Evolutionary conservation across 2,329 filamentous ascomycete species (phyloP).

Genomic region (Ceratocystis lukuohia): DNA sequence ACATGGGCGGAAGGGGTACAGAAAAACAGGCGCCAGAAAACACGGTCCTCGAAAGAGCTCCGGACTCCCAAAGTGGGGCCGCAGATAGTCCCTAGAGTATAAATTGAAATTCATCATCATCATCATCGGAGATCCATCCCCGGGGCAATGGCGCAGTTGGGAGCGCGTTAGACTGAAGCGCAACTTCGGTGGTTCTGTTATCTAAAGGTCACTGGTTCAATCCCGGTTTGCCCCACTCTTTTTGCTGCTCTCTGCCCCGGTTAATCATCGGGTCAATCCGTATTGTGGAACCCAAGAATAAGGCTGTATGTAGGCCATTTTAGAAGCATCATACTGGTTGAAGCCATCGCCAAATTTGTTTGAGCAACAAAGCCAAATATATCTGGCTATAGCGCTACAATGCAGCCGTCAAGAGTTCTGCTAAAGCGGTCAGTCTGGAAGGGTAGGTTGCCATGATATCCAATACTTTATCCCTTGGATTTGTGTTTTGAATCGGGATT

Average conservation of each 20-base stretch:
- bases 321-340: background rate
- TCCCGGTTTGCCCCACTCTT: constrained; percentile 17
- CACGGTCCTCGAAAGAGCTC: too few species aligned
- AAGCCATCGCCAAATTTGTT: constrained; percentile 3
- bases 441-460: constrained; percentile 38
- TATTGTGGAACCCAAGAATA: background rate
- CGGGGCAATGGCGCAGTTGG: constrained; percentile 18
- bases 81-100: too few species aligned
- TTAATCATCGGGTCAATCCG: background rate
- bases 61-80: too few species aligned
- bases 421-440: constrained; percentile 77
- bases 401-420: constrained; percentile 56
- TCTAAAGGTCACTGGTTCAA: constrained; percentile 18
- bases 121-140: background rate
- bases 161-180: constrained; percentile 19
- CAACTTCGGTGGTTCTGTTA: constrained; percentile 14
- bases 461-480: background rate
- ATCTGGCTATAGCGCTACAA: constrained; percentile 26
- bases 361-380: too few species aligned
- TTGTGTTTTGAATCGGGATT: background rate
- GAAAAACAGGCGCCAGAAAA: too few species aligned
- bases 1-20: too few species aligned
- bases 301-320: background rate
- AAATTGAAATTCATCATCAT: too few species aligned
- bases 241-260: background rate